Evolutionary conservation across 179 eudicot species (phyloP).

Genomic region (Carnegiea gigantea): DNA sequence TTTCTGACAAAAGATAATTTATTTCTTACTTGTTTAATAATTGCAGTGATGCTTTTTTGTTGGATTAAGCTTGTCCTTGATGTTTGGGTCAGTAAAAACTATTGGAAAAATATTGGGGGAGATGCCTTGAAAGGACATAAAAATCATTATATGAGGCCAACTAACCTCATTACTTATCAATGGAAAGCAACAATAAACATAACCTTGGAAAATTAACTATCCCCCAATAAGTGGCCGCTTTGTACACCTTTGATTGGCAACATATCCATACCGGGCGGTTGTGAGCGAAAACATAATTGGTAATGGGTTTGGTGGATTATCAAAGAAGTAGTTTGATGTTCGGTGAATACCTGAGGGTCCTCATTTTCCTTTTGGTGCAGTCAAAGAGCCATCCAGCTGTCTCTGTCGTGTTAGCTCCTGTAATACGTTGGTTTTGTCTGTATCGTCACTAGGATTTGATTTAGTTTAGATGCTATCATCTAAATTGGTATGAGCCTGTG

Average conservation of each 20-base stretch:
- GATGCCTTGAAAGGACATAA: background rate
- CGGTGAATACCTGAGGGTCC: background rate
- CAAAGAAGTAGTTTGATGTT: background rate
- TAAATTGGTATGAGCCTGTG: background rate
- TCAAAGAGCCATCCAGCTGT: background rate
- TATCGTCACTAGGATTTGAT: background rate
- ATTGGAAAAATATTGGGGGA: background rate
- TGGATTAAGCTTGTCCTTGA: background rate
- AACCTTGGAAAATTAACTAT: background rate
- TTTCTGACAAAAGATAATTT: background rate
- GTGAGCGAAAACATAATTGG: background rate
- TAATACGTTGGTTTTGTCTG: background rate
- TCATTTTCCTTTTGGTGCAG: background rate
- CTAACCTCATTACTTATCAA: background rate
- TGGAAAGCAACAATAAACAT: background rate
- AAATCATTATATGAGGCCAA: background rate
- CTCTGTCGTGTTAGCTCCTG: background rate
- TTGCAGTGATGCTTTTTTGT: background rate
- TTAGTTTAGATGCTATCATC: constrained; percentile 3
- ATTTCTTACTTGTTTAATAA: background rate
- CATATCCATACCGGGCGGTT: background rate
- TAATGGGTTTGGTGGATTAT: background rate
- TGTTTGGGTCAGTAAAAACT: background rate
- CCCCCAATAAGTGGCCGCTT: background rate
- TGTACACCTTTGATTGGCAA: background rate